These are phyloP conservation scores for Aspergillus japonicus DNA, from an alignment of 2,329 filamentous ascomycete species.

Conservation along the genomic window DNA sequence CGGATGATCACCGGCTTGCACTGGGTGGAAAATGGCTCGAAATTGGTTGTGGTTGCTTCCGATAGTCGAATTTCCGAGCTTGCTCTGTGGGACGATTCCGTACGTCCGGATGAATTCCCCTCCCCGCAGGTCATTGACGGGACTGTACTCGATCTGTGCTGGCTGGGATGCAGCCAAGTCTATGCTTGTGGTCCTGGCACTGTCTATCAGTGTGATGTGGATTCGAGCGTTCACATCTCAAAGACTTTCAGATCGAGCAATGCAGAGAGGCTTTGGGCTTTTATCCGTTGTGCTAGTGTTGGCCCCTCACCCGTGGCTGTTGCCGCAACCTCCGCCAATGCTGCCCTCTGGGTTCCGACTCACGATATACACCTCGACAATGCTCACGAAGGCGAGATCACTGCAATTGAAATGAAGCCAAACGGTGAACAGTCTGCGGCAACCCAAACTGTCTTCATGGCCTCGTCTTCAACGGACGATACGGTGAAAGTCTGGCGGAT, in stretches of 20 bases:
- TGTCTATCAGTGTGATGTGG: slow-evolving; percentile 42
- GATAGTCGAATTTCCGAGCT: slow-evolving; percentile 43
- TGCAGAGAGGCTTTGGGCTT: slow-evolving; percentile 41
- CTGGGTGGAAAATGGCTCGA: slow-evolving; percentile 41
- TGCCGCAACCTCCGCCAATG: slow-evolving; percentile 39
- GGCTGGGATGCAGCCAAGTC: slow-evolving; percentile 38
- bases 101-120: slow-evolving; percentile 39
- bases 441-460: slow-evolving; percentile 36
- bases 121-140: slow-evolving; percentile 37
- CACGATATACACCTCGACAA: slow-evolving; percentile 40
- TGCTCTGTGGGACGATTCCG: slow-evolving; percentile 44
- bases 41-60: slow-evolving; percentile 46
- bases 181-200: slow-evolving; percentile 42
- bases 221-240: slow-evolving; percentile 38
- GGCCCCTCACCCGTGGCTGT: slow-evolving; percentile 36
- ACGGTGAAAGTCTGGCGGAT: slow-evolving; percentile 48
- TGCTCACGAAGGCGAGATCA: slow-evolving; percentile 45
- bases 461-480: slow-evolving; percentile 47
- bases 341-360: slow-evolving; percentile 47
- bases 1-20: slow-evolving; percentile 45
- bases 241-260: slow-evolving; percentile 34
- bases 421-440: slow-evolving; percentile 22
- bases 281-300: slow-evolving; percentile 37
- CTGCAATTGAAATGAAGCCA: slow-evolving; percentile 42
- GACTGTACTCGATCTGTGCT: slow-evolving; percentile 44